phyloP scores from a whole-genome alignment of 2,329 filamentous ascomycete genomes.

The Ploettnerulaceae sp. region DNA sequence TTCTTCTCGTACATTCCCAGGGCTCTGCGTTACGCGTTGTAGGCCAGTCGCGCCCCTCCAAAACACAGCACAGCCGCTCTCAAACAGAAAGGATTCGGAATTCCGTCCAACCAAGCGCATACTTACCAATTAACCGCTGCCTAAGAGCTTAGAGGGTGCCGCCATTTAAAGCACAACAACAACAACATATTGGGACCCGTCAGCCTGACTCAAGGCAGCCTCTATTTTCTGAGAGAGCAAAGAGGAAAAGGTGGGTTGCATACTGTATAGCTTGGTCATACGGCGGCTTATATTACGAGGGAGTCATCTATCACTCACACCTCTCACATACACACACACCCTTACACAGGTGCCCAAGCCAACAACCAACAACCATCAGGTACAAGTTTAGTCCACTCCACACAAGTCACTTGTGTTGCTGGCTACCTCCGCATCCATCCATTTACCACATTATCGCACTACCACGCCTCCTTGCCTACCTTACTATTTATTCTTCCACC shows the following conservation, averaged over 20 bases:
- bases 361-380: background rate
- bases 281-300: conserved; percentile 26
- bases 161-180: background rate
- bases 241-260: conserved; percentile 11
- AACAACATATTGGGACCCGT: conserved; percentile 8
- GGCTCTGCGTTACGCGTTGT: conserved; percentile 2
- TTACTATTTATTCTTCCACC: conserved; percentile 15
- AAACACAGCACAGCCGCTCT: conserved; percentile 7
- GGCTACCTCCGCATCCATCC: conserved; percentile 3
- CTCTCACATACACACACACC: background rate
- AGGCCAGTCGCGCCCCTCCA: conserved; percentile 7
- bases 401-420: conserved; percentile 3
- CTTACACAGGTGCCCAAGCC: background rate
- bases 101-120: conserved; percentile 1
- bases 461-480: background rate
- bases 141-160: conserved; percentile 6
- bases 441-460: background rate
- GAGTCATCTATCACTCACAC: conserved; percentile 19
- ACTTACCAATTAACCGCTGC: conserved; percentile 18
- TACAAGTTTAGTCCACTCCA: background rate
- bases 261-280: conserved; percentile 21
- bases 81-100: conserved; percentile 4
- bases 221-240: background rate
- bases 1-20: conserved; percentile 3
- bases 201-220: conserved; percentile 15